These are phyloP conservation scores for Schizophyllum commune DNA, from an alignment of 1,284 basidiomycete genomes.

Conservation along the genomic window DNA sequence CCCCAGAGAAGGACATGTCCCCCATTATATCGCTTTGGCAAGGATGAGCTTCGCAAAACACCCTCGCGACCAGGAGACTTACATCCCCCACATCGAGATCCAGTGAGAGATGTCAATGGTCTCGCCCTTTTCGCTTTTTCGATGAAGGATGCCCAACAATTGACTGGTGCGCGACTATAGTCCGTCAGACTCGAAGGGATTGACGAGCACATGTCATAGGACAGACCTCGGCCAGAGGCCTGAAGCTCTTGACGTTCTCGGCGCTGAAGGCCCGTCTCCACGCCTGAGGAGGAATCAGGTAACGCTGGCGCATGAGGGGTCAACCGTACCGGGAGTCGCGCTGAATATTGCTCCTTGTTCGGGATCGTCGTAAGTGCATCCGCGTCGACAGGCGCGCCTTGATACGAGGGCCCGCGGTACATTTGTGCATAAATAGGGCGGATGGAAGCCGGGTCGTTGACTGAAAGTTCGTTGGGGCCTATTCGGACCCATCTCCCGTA, in stretches of 20 bases:
- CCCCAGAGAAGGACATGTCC: slow-evolving; percentile 26
- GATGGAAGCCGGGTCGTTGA: neutral
- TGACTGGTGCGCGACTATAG: neutral
- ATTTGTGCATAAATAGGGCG: neutral
- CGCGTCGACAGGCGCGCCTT: neutral
- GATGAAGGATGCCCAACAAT: neutral
- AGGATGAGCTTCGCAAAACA: slow-evolving; percentile 2
- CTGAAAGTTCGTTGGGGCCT: slow-evolving; percentile 1
- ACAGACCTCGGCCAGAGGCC: neutral
- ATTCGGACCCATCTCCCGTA: slow-evolving; percentile 11
- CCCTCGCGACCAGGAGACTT: slow-evolving; percentile 9
- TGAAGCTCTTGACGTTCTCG: neutral
- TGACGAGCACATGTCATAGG: too few species aligned
- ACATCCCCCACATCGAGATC: slow-evolving; percentile 29
- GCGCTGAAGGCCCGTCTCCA: neutral
- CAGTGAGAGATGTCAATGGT: slow-evolving; percentile 26
- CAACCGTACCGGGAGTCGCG: neutral
- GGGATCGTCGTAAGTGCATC: neutral
- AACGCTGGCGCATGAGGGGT: neutral
- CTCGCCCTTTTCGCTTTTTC: neutral
- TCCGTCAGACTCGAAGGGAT: too few species aligned
- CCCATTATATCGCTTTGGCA: slow-evolving; percentile 13
- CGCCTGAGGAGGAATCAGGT: neutral
- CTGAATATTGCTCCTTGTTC: neutral
- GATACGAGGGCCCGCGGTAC: neutral